These are phyloP conservation scores for Clonostachys rosea DNA, from an alignment of 2,329 filamentous ascomycete species.

Conservation along the genomic window DNA sequence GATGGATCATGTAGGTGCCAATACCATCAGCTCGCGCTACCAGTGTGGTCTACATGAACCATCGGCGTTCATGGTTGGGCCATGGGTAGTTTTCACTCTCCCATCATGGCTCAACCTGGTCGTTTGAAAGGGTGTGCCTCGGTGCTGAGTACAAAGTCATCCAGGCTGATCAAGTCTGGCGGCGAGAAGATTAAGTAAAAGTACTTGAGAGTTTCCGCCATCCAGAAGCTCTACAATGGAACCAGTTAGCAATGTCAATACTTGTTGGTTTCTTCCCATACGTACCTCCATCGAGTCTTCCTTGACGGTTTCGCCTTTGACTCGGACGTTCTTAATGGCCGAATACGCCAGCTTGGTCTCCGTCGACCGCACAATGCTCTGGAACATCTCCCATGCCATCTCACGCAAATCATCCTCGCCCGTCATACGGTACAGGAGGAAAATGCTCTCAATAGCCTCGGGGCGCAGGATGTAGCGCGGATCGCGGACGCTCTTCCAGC, in stretches of 20 bases:
- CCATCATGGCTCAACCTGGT: constrained; percentile 3
- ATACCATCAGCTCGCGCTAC: no score
- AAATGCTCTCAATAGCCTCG: constrained; percentile 77
- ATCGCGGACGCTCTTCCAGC: constrained; percentile 51
- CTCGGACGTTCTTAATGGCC: constrained; percentile 57
- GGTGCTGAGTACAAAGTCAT: constrained; percentile 62
- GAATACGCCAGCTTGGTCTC: constrained; percentile 59
- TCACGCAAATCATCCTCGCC: constrained; percentile 61
- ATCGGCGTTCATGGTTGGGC: neutral
- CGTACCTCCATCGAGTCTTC: constrained; percentile 57
- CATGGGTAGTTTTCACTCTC: neutral
- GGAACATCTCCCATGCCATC: constrained; percentile 72
- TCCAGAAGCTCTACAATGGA: constrained; percentile 58
- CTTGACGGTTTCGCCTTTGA: constrained; percentile 20
- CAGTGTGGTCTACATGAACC: no score
- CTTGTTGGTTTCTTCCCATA: neutral
- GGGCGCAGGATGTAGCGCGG: constrained; percentile 63
- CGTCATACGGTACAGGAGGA: constrained; percentile 72
- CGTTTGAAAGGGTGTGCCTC: constrained; percentile 42
- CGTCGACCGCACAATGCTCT: constrained; percentile 56
- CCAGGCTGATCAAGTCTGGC: constrained; percentile 56
- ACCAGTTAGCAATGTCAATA: constrained; percentile 1
- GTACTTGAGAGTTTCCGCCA: constrained; percentile 71
- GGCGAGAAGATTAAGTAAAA: constrained; percentile 71
- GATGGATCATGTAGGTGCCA: no score